Conservation (phyloP, 192 early-diverging fungal species). For the Coemansia interrupta region DNA sequence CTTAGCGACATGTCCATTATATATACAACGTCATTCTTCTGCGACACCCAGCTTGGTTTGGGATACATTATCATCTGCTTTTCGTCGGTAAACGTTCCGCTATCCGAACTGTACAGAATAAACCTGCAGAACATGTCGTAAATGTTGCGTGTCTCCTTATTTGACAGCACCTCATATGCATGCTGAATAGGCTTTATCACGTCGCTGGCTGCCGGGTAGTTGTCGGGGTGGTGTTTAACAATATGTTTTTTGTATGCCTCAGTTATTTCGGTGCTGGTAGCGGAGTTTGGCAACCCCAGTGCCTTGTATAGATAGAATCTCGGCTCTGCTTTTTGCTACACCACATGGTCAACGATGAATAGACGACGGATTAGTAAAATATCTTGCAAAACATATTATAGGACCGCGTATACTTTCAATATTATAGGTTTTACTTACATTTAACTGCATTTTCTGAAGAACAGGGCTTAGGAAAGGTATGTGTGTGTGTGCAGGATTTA, state of each 20-base stretch:
- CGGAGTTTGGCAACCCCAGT: slow-evolving; percentile 18
- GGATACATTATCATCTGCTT: slow-evolving; percentile 11
- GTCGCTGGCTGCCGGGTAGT: slow-evolving; percentile 30
- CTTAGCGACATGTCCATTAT: slow-evolving; percentile 25
- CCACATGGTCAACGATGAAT: not conserved
- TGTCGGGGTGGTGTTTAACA: slow-evolving; percentile 31
- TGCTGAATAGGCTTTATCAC: slow-evolving; percentile 27
- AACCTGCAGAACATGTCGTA: slow-evolving; percentile 28
- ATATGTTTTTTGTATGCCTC: slow-evolving; percentile 28
- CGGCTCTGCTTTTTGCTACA: not conserved
- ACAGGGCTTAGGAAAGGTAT: not conserved
- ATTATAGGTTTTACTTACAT: not conserved
- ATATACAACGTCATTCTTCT: slow-evolving; percentile 33
- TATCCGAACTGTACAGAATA: slow-evolving; percentile 20
- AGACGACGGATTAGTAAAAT: not conserved
- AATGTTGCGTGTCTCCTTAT: slow-evolving; percentile 19
- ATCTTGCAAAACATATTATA: not conserved
- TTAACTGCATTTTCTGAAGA: not conserved
- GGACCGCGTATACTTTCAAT: not conserved
- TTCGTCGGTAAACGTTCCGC: not conserved
- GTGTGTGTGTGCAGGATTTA: not conserved
- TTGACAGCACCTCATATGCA: slow-evolving; percentile 25
- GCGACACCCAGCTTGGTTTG: slow-evolving; percentile 29
- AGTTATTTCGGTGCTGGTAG: slow-evolving; percentile 17
- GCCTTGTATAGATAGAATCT: slow-evolving; percentile 26